Base-by-base conservation (phyloP, 2,329 filamentous ascomycete species). In the Colletotrichum sansevieriae region DNA sequence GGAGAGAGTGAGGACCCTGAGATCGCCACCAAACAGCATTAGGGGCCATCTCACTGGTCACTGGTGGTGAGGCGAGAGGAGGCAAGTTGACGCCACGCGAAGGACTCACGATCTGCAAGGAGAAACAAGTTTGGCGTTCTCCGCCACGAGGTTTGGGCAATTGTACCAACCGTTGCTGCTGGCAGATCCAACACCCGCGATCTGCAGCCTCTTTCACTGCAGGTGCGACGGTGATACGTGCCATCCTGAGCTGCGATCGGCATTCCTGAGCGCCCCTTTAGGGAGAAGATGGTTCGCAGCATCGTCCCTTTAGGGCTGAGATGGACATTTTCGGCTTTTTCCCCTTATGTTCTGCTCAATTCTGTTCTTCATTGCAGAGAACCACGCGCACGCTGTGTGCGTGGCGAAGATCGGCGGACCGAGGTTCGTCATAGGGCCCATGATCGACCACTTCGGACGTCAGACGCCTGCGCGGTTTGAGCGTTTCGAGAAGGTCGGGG, bases 31-130 rank as follows among this genome's bases (percentile, higher is more conserved):
- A 39, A 52, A 25, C n/a, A 47, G 47, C 29, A 39, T 33, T 8
- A 39, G 29, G 25, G 58, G 43, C 43, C 37, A 58, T 46, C 51
- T 37, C 15, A 68, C 60, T 68, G 62, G 54, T 41, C 46, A 46
- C 41, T 55, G 47, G 54, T 39, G 43, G n/a, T 25, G 44, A 46
- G 25, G 60, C 18, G 44, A 52, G 44, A 52, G 55, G 41, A 29
- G 61, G 33, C 33, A 59, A 47, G 52, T 25, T 8, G 13, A 33
- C 46, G 46, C 65, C 44, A 52, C 44, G 25, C 15, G 39, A 18
- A 25, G n/a, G 25, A 10, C 8, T 43, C 18, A 43, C 25, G 65
- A 68, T 65, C 61, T 55, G 41, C 61, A 29, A n/a, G 29, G 35
- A 18, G 29, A 49, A 15, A 25, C 18, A n/a, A 13, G 18, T 18